A percentile compares a stretch with the other conserved stretches of the same genome.
phyloP scores from a whole-genome alignment of 2,329 filamentous ascomycete species.

The Domatiomyces catenatus region DNA sequence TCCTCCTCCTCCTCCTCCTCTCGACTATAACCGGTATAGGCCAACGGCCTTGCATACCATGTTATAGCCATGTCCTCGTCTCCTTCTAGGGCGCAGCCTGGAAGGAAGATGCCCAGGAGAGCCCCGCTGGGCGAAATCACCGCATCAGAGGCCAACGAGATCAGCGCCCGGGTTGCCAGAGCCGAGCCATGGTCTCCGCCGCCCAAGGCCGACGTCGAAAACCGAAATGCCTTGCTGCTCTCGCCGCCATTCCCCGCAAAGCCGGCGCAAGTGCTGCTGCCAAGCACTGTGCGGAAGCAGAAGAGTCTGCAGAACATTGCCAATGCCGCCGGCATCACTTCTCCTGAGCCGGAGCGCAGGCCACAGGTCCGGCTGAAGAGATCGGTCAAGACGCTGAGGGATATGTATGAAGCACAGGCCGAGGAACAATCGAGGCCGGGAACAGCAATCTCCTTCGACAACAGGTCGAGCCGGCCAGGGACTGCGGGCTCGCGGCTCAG shows the following conservation, averaged over 20 bases:
- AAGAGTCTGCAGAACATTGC: constrained; percentile 7
- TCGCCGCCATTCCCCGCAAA: constrained; percentile 34
- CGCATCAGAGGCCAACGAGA: constrained; percentile 31
- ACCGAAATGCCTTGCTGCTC: constrained; percentile 26
- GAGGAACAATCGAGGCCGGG: constrained; percentile 15
- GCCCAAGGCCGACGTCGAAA: constrained; percentile 14
- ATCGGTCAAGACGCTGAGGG: constrained; percentile 17
- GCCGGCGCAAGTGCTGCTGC: constrained; percentile 30
- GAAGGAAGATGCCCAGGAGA: constrained; percentile 26
- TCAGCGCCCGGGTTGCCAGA: constrained; percentile 24
- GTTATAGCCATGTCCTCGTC: constrained; percentile 15
- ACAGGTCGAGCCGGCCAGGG: constrained; percentile 4
- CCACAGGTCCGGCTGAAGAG: constrained; percentile 15
- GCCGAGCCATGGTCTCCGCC: constrained; percentile 13
- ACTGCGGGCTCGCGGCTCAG: constrained; percentile 12
- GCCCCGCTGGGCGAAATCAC: constrained; percentile 32
- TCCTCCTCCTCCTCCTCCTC: neutral
- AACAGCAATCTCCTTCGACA: constrained; percentile 3
- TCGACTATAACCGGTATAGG: neutral
- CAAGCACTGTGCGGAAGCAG: constrained; percentile 21
- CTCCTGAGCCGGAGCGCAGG: neutral
- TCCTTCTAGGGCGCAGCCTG: constrained; percentile 18
- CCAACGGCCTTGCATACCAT: constrained; percentile 3
- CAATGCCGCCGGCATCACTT: neutral
- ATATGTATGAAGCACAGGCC: constrained; percentile 18